Evolutionary conservation across 2,329 filamentous ascomycete species (phyloP), one percentile per base, ranked within the genome.

Genomic region (Pseudogymnoascus sp.): DNA sequence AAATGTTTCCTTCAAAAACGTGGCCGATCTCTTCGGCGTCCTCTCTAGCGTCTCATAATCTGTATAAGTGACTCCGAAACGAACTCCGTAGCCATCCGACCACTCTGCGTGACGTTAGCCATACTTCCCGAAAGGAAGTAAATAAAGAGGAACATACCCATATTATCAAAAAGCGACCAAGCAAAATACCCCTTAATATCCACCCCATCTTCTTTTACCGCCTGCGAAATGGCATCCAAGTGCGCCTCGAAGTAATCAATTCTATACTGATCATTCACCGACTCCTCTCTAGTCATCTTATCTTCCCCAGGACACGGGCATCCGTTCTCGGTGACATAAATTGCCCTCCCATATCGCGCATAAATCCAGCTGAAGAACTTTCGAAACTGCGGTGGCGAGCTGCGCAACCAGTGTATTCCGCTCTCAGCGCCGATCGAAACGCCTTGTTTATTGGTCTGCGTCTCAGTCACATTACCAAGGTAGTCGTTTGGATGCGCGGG

Each of bases 241-340:
- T 78, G 75, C 19, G 74, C 69, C 11, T 70, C 66, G 60, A 78
- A 76, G 52, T 78, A 78, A 8, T 68, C 63, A 5, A 73, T 68
- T 1, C 76, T 70, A 60, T 74, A 78, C 2, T 62, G 64, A 62
- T 78, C 76, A 9, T 75, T 63, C 0, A 78, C 70, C 0, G 74
- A 70, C 60, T 76, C 71, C 22, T 73, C 70, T 0, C 69, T 62
- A 0, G 67, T 70, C 74, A 76, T 76, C 58, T 68, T 66, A 14
- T 75, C 66, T 58, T 71, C 69, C 4, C 66, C 68, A n/a, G 69
- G 69, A 59, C 69, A 76, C 2, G 73, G 73, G 55, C 75, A 76
- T 7, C 69, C 69, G 36, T 71, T 71, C 23, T 71, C 69, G 11
- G 69, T 71, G 30, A 71, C 39, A 60, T 69, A 65, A 22, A 71